Evolutionary conservation across 257 asterid species (phyloP), one percentile per base, ranked within the genome.

Genomic region (Salvia hispanica): DNA sequence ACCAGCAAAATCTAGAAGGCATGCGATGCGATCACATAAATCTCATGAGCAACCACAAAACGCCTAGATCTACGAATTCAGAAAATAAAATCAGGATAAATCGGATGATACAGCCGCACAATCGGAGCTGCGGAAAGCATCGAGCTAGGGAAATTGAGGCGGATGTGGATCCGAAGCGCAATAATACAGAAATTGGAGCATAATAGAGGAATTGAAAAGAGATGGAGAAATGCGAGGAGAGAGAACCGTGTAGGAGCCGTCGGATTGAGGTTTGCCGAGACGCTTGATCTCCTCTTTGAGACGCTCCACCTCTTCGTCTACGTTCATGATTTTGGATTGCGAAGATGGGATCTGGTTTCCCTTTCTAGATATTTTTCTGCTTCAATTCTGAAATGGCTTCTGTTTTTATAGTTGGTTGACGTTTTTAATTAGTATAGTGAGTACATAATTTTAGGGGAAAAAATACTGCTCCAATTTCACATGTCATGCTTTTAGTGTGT

Each of bases 221-320:
- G 57, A 66, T 53, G 25, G 31, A 56, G 42, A 69, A 58, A 65
- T 45, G 45, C 45, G 45, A 40, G 12, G 45, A 40, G 11, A 40
- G 45, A 40, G 11, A 58, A 90, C 99, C 99, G 84, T 86, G 85
- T 81, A 86, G 51, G 99, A 90, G 70, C 97, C 99, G 83, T 93
- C 99, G 15, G 69, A 72, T 77, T 90, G 95, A 63, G 76, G 72
- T 67, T 76, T 72, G 72, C 96, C 96, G 59, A 93, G 92, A 66
- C 99, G 89, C 65, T 77, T 79, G 89, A 93, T 93, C 80, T 90
- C 98, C 73, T 82, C 95, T 75, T 73, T 77, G 61, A 93, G 95
- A 52, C 82, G 83, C 57, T 67, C 94, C 55, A 93, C 94, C 77
- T 93, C 98, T 80, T 93, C 98, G 18, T 81, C 96, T n/a, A 93